Conservation (phyloP, 108 stramenopile genomes). For the Fragilariopsis cylindrus region DNA sequence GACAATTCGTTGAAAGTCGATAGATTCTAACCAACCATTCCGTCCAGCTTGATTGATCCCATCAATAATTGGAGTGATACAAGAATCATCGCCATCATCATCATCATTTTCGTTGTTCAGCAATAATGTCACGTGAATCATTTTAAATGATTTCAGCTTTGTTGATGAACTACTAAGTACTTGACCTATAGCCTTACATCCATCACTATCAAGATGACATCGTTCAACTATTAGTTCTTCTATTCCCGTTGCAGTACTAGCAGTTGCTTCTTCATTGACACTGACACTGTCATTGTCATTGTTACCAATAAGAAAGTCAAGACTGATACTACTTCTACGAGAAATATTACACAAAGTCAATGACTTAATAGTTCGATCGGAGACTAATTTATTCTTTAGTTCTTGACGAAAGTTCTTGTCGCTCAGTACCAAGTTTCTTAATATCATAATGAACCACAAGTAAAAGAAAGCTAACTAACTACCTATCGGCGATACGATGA, state of each 20-base stretch:
- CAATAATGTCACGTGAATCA: background rate
- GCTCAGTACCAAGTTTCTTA: conserved; percentile 2
- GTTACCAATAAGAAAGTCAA: background rate
- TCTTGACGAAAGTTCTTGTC: background rate
- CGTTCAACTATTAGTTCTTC: conserved; percentile 8
- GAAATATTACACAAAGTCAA: conserved; percentile 11
- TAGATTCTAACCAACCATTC: background rate
- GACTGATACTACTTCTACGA: background rate
- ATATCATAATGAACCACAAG: background rate
- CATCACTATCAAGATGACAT: conserved; percentile 7
- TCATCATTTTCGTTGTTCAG: background rate
- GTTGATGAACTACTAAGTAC: background rate
- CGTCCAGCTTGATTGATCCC: background rate
- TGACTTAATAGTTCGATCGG: background rate
- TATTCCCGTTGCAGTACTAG: background rate
- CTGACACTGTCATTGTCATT: background rate
- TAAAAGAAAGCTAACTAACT: no score
- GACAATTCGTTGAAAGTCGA: background rate
- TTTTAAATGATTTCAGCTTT: background rate
- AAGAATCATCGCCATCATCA: background rate
- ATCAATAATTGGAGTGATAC: conserved; percentile 1
- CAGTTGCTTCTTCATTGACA: background rate
- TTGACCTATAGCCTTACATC: background rate
- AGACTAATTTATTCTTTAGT: background rate
- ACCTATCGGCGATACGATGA: no score